Evolutionary conservation across 1,284 basidiomycete species (phyloP).

Genomic region (Ustilago vetiveriae): DNA sequence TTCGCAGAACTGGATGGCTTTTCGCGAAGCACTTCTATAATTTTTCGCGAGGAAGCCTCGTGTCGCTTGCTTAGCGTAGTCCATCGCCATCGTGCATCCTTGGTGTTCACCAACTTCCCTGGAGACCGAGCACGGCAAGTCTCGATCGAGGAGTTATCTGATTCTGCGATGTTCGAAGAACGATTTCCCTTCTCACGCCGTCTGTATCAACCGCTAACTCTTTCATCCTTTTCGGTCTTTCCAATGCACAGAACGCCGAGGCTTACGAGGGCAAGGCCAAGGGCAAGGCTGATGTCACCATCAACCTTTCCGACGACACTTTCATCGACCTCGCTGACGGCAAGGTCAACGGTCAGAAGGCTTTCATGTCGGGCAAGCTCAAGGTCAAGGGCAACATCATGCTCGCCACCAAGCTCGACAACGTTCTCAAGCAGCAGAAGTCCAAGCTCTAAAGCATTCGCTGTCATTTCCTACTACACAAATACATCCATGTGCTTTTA

Average conservation of each 20-base stretch:
- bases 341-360: slow-evolving; percentile 68
- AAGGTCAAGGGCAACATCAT: slow-evolving; percentile 67
- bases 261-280: slow-evolving; percentile 67
- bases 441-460: slow-evolving; percentile 54
- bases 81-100: too few species aligned
- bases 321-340: slow-evolving; percentile 66
- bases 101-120: too few species aligned
- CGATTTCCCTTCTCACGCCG: too few species aligned
- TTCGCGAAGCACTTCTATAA: too few species aligned
- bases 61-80: too few species aligned
- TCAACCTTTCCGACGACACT: slow-evolving; percentile 65
- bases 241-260: slow-evolving; percentile 49
- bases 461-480: neutral
- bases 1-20: neutral
- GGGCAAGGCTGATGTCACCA: slow-evolving; percentile 67
- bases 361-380: slow-evolving; percentile 66
- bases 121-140: too few species aligned
- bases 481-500: slow-evolving; percentile 10
- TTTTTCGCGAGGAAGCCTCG: too few species aligned
- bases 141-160: too few species aligned
- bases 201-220: neutral
- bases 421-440: slow-evolving; percentile 63
- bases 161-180: too few species aligned
- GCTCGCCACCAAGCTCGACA: slow-evolving; percentile 64
- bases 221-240: neutral